Evolutionary conservation across 495 filamentous ascomycete species (phyloP).

Genomic region (Penicillium simplicissimum): DNA sequence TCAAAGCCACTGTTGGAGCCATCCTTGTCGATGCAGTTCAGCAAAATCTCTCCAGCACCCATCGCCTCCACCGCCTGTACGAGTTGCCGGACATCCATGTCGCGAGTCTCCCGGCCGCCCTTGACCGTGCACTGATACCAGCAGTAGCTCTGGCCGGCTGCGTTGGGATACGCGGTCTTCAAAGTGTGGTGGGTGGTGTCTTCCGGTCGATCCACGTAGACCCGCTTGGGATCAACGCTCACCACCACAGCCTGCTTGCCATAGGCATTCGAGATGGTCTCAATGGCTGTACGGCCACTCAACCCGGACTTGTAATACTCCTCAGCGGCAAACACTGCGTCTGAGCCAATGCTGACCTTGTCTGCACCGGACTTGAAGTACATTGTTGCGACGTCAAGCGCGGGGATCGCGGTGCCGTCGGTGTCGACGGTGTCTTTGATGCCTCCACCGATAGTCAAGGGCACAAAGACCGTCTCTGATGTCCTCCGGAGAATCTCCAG

Average conservation of each 20-base stretch:
- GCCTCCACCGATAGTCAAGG: conserved; percentile 91
- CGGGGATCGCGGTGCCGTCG: conserved; percentile 82
- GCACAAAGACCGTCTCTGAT: conserved; percentile 94
- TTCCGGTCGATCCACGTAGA: conserved; percentile 73
- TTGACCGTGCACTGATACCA: conserved; percentile 99
- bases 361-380: conserved; percentile 99
- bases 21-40: conserved; percentile 98
- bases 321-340: conserved; percentile 89
- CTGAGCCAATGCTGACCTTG: conserved; percentile 96
- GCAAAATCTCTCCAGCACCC: conserved; percentile 89
- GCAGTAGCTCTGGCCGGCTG: conserved; percentile 76
- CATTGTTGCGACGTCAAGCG: conserved; percentile 89
- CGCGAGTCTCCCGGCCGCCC: conserved; percentile 86
- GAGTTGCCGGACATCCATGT: conserved; percentile 87
- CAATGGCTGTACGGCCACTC: conserved; percentile 83
- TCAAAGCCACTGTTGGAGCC: conserved; percentile 96
- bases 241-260: conserved; percentile 97
- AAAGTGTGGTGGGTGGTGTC: conserved; percentile 80
- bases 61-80: conserved; percentile 90
- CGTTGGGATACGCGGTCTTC: conserved; percentile 66
- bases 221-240: conserved; percentile 87
- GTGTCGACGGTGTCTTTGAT: conserved; percentile 88
- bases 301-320: conserved; percentile 75
- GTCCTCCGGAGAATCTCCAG: conserved; percentile 85
- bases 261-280: conserved; percentile 90